Evolutionary conservation across 352 stramenopile species (phyloP), one percentile per base, ranked within the genome.

Genomic region (Phytophthora pseudosyringae): DNA sequence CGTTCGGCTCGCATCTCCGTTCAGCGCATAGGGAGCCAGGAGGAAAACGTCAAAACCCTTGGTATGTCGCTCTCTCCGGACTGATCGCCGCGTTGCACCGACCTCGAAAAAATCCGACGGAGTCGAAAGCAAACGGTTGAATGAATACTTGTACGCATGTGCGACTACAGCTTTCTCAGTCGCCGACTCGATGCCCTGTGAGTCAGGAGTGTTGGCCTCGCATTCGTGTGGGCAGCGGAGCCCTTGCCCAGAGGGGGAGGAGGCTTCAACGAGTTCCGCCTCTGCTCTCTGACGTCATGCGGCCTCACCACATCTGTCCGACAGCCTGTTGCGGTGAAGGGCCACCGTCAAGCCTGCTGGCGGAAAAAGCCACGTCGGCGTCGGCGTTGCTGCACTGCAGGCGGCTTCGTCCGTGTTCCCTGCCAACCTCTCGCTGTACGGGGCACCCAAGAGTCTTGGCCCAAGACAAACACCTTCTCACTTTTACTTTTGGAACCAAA

Each of bases 321-420:
- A 39, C 28, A 53, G 47, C 18, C 26, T 33, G 26, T 31, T 58
- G 50, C 38, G n/a, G 16, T 58, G 21, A 58, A 47, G 26, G 10
- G 50, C 38, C 36, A 59, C 52, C 33, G 50, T 43, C 29, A 40
- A 47, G 6, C 39, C 39, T 26, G 36, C 38, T 47, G 16, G n/a
- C 9, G 16, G 18, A 46, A 46, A 46, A 43, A 33, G 53, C 44
- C 33, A 33, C 47, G 44, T 3, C 18, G 38, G 47, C 36, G 15
- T 39, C 25, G 38, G 25, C 38, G 39, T 15, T 13, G 15, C 48
- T 13, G 6, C 45, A 32, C 9, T 18, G 25, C 28, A 38, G 15
- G 12, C 10, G 47, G 13, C 58, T 60, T 66, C 58, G n/a, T 5
- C 47, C 12, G 58, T 47, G 40, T 67, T 60, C 59, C 40, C n/a